phyloP scores from a whole-genome alignment of 139 green algal genomes.

The Mychonastes homosphaera region DNA sequence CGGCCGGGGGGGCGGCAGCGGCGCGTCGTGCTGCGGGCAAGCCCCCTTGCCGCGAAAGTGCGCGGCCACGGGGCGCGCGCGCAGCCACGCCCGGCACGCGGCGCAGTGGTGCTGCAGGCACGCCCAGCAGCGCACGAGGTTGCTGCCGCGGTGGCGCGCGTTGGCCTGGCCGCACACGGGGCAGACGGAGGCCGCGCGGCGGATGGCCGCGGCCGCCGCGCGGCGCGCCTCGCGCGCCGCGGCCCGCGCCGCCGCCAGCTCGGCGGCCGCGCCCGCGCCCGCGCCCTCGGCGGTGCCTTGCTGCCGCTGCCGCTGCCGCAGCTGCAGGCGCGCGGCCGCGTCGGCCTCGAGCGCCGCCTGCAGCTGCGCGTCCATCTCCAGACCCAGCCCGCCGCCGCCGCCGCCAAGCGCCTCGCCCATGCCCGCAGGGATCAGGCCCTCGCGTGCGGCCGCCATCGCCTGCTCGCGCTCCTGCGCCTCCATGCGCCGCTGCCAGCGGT shows the following conservation, averaged over 20 bases:
- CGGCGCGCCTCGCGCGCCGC: neutral
- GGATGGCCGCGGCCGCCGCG: neutral
- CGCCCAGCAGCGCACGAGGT: constrained; percentile 31
- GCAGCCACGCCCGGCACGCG: constrained; percentile 41
- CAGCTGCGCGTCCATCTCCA: neutral
- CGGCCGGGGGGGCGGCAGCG: too few relatives aligned
- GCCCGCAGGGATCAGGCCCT: constrained; percentile 1
- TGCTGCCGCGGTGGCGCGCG: constrained; percentile 30
- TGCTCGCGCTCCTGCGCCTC: neutral
- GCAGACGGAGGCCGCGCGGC: constrained; percentile 18
- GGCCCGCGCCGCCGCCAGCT: neutral
- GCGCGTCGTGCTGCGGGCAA: too few relatives aligned
- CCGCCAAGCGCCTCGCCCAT: neutral
- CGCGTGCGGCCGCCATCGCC: constrained; percentile 6
- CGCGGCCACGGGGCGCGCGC: too few relatives aligned
- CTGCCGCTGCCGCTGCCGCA: neutral
- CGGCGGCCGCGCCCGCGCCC: neutral
- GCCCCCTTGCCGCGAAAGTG: too few relatives aligned
- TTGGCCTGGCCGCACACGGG: constrained; percentile 53
- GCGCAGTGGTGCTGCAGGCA: constrained; percentile 53
- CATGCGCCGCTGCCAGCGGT: constrained; percentile 30
- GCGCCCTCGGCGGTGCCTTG: neutral
- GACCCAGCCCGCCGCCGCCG: neutral
- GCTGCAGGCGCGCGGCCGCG: neutral
- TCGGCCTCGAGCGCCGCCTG: neutral